These are phyloP conservation scores for Hsuehochloa calcarea DNA, from an alignment of 176 grass and related monocot genomes.

Conservation along the genomic window DNA sequence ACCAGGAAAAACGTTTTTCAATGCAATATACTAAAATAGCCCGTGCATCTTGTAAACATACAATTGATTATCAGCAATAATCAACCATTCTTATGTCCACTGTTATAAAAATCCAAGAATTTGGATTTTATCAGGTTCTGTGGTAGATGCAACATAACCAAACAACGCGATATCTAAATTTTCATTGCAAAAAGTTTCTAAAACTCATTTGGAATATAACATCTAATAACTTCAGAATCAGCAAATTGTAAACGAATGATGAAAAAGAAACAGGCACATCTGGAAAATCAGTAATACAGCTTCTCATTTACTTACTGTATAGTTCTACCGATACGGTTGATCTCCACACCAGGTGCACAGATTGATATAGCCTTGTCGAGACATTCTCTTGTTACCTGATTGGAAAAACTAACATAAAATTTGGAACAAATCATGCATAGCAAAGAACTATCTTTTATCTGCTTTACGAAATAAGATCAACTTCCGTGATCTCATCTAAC, in stretches of 20 bases:
- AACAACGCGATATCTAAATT: background rate
- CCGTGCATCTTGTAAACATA: background rate
- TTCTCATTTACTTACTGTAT: slow-evolving; percentile 80
- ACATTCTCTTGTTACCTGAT: slow-evolving; percentile 87
- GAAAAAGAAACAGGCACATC: background rate
- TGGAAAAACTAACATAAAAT: slow-evolving; percentile 18
- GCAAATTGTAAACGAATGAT: background rate
- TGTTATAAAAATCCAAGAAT: background rate
- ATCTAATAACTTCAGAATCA: background rate
- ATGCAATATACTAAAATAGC: slow-evolving; percentile 5
- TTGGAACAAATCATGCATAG: slow-evolving; percentile 19
- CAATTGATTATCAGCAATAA: background rate
- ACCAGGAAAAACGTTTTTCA: background rate
- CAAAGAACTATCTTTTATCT: background rate
- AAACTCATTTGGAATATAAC: slow-evolving; percentile 5
- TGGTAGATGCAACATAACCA: background rate
- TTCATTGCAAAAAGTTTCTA: background rate
- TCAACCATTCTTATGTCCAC: background rate
- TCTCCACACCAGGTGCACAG: slow-evolving; percentile 89
- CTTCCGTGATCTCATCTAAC: background rate
- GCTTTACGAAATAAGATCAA: background rate
- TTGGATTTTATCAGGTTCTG: background rate
- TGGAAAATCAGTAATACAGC: background rate
- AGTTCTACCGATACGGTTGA: slow-evolving; percentile 78
- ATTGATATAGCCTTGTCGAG: slow-evolving; percentile 84